Conservation (phyloP, 192 early-diverging fungal genomes). For the Podochytrium sp. region DNA sequence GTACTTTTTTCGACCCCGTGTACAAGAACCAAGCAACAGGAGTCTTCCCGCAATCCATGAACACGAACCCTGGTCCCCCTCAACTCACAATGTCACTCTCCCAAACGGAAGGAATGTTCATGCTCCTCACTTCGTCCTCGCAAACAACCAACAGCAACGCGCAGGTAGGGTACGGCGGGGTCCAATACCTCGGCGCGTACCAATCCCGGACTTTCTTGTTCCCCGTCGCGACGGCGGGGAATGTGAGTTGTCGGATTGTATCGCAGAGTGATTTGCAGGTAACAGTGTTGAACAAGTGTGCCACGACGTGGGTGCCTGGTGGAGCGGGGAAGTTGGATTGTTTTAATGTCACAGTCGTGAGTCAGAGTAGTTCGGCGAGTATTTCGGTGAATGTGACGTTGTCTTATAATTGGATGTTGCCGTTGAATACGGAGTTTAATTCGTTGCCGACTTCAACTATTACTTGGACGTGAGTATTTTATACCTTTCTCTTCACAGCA, state of each 20-base stretch:
- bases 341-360: constrained; percentile 4
- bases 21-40: neutral
- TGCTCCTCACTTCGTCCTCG: neutral
- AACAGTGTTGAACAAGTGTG: neutral
- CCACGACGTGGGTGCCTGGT: constrained; percentile 17
- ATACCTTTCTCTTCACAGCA: neutral
- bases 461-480: constrained; percentile 9
- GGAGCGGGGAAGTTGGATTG: constrained; percentile 25
- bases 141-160: too few species aligned
- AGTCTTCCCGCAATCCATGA: constrained; percentile 19
- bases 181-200: neutral
- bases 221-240: neutral
- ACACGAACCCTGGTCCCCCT: constrained; percentile 2
- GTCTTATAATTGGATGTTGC: constrained; percentile 11
- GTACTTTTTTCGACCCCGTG: constrained; percentile 12
- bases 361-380: neutral
- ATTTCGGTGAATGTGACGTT: neutral
- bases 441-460: neutral
- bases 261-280: neutral
- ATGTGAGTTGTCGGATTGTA: neutral
- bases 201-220: neutral
- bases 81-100: constrained; percentile 12
- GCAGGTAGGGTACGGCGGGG: neutral
- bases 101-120: neutral
- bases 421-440: constrained; percentile 10